phyloP scores from a whole-genome alignment of 192 early-diverging fungal species.

The Coemansia sp. region DNA sequence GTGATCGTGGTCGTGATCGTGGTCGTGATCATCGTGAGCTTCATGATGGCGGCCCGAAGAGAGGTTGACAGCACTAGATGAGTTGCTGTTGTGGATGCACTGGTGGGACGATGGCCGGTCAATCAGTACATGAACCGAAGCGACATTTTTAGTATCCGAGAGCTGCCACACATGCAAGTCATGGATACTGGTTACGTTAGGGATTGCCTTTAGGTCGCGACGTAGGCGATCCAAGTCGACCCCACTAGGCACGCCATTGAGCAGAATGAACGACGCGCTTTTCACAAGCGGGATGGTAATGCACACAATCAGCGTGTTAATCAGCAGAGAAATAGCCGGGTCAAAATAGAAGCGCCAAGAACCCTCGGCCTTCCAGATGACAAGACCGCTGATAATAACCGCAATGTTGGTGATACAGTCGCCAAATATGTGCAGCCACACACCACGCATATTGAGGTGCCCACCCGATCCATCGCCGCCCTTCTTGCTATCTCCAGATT shows the following conservation, averaged over 20 bases:
- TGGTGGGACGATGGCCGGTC: slow-evolving; percentile 46
- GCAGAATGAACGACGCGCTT: slow-evolving; percentile 71
- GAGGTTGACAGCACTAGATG: slow-evolving; percentile 25
- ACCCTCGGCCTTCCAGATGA: slow-evolving; percentile 70
- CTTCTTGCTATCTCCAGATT: slow-evolving; percentile 11
- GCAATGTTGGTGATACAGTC: slow-evolving; percentile 87
- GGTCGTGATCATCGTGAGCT: background rate
- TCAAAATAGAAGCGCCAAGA: slow-evolving; percentile 81
- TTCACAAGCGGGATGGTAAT: slow-evolving; percentile 62
- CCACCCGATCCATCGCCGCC: slow-evolving; percentile 21
- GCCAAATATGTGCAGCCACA: slow-evolving; percentile 89
- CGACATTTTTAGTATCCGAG: slow-evolving; percentile 77
- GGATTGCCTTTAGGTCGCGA: slow-evolving; percentile 58
- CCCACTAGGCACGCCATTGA: slow-evolving; percentile 75
- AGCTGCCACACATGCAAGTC: slow-evolving; percentile 94
- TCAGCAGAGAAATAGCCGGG: slow-evolving; percentile 68
- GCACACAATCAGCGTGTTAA: slow-evolving; percentile 54
- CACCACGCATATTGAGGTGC: slow-evolving; percentile 67
- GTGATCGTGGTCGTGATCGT: slow-evolving; percentile 6
- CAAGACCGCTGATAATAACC: slow-evolving; percentile 75
- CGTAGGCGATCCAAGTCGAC: slow-evolving; percentile 67
- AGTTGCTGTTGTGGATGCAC: slow-evolving; percentile 51
- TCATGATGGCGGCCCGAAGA: background rate
- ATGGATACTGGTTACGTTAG: slow-evolving; percentile 73
- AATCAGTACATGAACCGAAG: slow-evolving; percentile 78